A percentile compares a stretch with the other conserved stretches of the same genome.
phyloP scores from a whole-genome alignment of 1,139 yeast genomes.

The Debaryomycetaceae sp. region DNA sequence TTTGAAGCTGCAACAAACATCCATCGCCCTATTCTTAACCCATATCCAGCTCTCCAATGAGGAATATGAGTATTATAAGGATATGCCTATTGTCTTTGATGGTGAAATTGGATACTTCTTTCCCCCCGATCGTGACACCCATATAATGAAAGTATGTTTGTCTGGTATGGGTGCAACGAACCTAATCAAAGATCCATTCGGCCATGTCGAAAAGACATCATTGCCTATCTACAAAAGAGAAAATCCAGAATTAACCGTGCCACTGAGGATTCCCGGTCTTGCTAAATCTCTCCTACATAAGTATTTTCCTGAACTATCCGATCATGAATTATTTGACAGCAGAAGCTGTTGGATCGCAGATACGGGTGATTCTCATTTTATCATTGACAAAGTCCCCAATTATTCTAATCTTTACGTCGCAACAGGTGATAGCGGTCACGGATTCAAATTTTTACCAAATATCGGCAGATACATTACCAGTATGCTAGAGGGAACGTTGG shows the following conservation, averaged over 20 bases:
- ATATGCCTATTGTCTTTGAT: constrained; percentile 33
- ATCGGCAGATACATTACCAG: constrained; percentile 26
- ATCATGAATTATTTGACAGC: constrained; percentile 29
- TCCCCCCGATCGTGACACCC: constrained; percentile 31
- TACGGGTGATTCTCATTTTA: constrained; percentile 37
- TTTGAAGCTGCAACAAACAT: constrained; percentile 27
- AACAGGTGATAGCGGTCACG: constrained; percentile 38
- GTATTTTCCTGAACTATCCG: constrained; percentile 32
- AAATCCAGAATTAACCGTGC: constrained; percentile 33
- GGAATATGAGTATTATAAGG: constrained; percentile 21
- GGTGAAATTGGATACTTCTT: constrained; percentile 45
- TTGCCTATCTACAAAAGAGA: constrained; percentile 33
- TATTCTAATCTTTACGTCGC: constrained; percentile 28
- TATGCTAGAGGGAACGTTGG: constrained; percentile 22
- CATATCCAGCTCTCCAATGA: constrained; percentile 23
- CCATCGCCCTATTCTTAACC: constrained; percentile 36
- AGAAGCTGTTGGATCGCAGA: constrained; percentile 50
- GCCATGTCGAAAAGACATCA: constrained; percentile 13
- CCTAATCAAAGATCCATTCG: constrained; percentile 19
- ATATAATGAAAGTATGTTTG: constrained; percentile 33
- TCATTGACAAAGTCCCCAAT: constrained; percentile 39
- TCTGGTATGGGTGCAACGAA: constrained; percentile 33
- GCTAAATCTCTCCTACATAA: constrained; percentile 5
- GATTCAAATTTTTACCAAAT: constrained; percentile 26
- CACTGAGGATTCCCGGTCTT: constrained; percentile 9